phyloP scores from a whole-genome alignment of 257 asterid genomes.

The Solanum medicagineum region DNA sequence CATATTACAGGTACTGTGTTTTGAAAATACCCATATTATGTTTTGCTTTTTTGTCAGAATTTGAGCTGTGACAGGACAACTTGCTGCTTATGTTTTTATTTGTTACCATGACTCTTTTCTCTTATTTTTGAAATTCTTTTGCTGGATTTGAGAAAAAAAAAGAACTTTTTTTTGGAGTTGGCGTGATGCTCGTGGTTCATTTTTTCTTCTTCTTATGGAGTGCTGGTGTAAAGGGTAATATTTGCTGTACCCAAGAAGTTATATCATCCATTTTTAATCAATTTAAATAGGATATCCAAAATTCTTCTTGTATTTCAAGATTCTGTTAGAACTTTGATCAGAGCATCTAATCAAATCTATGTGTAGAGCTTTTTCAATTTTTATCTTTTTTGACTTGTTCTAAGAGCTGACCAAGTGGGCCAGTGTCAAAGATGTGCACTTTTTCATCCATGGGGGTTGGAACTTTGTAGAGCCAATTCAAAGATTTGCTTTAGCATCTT shows the following conservation, averaged over 20 bases:
- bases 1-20: neutral
- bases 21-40: neutral
- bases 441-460: conserved; percentile 10
- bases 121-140: neutral
- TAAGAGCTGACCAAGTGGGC: conserved; percentile 20
- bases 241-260: neutral
- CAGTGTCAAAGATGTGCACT: conserved; percentile 9
- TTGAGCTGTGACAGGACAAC: neutral
- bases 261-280: neutral
- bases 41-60: neutral
- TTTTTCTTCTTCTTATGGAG: neutral
- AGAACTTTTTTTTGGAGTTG: neutral
- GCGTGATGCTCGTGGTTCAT: neutral
- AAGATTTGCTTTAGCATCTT: neutral
- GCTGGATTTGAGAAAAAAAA: neutral
- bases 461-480: neutral
- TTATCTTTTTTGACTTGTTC: neutral
- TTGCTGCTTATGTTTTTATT: neutral
- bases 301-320: neutral
- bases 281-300: neutral
- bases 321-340: neutral
- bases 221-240: neutral
- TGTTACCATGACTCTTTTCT: neutral
- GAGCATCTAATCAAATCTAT: neutral
- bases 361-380: neutral